Evolutionary conservation across 2,329 filamentous ascomycete species (phyloP), one percentile per base, ranked within the genome.

Genomic region (Sporothrix sp.): DNA sequence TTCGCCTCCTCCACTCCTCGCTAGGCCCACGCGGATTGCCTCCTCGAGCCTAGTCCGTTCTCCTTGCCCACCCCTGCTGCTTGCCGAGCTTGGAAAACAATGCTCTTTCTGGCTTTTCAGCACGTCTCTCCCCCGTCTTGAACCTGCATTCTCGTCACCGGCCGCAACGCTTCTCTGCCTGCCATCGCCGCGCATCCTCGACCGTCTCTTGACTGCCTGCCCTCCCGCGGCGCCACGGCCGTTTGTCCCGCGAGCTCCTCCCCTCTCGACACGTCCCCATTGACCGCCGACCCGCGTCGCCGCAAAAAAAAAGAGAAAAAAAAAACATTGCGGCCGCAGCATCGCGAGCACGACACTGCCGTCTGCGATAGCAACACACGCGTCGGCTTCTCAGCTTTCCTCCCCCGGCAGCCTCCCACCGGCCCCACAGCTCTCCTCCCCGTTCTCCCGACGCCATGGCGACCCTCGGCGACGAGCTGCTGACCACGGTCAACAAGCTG

Each of bases 401-500:
- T 18, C 23, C 13, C 28, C 10, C 42, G 38, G 35, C 18, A 23
- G 16, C 25, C 20, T 6, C 16, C 13, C 44, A 16, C 25, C n/a
- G 11, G 13, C 33, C 36, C 37, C 23, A 42, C n/a, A n/a, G n/a
- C n/a, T n/a, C n/a, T n/a, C n/a, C n/a, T n/a, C n/a, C n/a, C n/a
- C n/a, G n/a, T n/a, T n/a, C n/a, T 9, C 36, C 28, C 23, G 60
- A 54, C 59, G 61, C 59, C 66, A 98, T 97, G 93, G 86, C 93
- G 66, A 82, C 91, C 63, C 82, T 98, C 62, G 91, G 93, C 65
- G 93, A 98, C 70, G 90, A 98, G 71, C 75, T 98, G 70, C 81
- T 98, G 66, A 82, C 81, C 61, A 94, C 89, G 58, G 93, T 98
- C 72, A 98, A 98, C 76, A 95, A 95, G 76, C 78, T 98, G 63